Conservation (phyloP, 2,329 filamentous ascomycete species). For the Claviceps maximensis region DNA sequence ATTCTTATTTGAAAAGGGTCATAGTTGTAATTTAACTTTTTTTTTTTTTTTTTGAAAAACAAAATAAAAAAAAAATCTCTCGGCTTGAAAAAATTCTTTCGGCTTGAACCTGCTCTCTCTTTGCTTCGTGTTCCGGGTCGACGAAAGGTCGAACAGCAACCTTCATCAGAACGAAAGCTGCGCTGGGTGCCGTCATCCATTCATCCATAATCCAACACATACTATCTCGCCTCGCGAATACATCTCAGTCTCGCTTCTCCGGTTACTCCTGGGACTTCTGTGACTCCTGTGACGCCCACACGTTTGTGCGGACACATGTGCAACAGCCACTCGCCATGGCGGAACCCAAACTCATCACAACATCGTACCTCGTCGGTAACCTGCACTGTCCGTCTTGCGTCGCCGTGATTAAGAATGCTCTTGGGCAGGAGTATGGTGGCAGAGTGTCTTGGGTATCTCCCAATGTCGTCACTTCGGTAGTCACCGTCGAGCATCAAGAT, state of each 20-base stretch:
- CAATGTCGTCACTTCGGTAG: slow-evolving; percentile 58
- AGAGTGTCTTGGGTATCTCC: slow-evolving; percentile 48
- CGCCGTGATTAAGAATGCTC: slow-evolving; percentile 46
- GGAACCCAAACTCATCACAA: slow-evolving; percentile 27
- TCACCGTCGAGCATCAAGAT: slow-evolving; percentile 44
- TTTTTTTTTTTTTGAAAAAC: too few species aligned
- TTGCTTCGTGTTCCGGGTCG: neutral
- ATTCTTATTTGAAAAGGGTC: neutral
- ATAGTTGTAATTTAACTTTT: too few species aligned
- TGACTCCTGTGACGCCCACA: neutral
- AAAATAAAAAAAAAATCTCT: too few species aligned
- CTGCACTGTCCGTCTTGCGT: slow-evolving; percentile 70
- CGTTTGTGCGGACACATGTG: neutral
- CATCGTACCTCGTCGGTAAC: slow-evolving; percentile 56
- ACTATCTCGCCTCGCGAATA: neutral
- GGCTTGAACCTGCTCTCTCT: too few species aligned
- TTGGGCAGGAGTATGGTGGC: slow-evolving; percentile 33
- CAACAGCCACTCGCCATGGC: slow-evolving; percentile 14
- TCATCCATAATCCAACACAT: neutral
- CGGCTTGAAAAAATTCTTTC: too few species aligned
- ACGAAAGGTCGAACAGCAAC: neutral
- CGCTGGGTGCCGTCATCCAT: too few species aligned
- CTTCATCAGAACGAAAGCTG: neutral
- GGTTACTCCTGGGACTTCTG: too few species aligned
- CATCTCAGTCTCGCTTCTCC: too few species aligned